These are phyloP conservation scores for Calocybe cyanea DNA, from an alignment of 768 basidiomycete genomes.

Conservation along the genomic window DNA sequence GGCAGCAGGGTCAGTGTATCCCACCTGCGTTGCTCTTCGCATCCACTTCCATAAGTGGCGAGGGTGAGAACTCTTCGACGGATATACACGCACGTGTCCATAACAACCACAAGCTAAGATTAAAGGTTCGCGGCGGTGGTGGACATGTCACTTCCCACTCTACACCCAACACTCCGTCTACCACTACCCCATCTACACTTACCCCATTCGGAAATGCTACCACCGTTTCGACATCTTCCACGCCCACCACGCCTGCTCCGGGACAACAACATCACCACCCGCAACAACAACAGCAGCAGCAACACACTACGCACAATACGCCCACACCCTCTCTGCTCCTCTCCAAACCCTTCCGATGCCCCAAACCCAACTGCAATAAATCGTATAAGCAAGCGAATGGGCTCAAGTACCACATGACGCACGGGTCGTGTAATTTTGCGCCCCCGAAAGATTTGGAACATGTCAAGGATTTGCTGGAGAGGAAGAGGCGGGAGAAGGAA, in stretches of 20 bases:
- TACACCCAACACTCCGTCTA: slow-evolving; percentile 18
- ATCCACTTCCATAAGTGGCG: slow-evolving; percentile 8
- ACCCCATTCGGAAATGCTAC: slow-evolving; percentile 5
- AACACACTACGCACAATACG: slow-evolving; percentile 16
- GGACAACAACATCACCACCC: slow-evolving; percentile 24
- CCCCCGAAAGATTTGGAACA: slow-evolving; percentile 83
- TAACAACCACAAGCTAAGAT: slow-evolving; percentile 17
- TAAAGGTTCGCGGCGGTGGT: slow-evolving; percentile 17
- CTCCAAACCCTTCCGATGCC: slow-evolving; percentile 88
- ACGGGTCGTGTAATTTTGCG: slow-evolving; percentile 90
- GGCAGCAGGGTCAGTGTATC: slow-evolving; percentile 14
- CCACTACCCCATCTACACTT: slow-evolving; percentile 16
- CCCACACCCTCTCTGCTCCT: slow-evolving; percentile 57
- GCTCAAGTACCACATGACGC: slow-evolving; percentile 91
- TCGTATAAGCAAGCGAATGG: slow-evolving; percentile 95
- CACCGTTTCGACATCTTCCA: slow-evolving; percentile 2
- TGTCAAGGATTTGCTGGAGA: slow-evolving; percentile 66
- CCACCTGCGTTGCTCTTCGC: slow-evolving; percentile 22
- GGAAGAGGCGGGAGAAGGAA: slow-evolving; percentile 42
- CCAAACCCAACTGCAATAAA: slow-evolving; percentile 94
- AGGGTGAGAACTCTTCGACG: slow-evolving; percentile 13
- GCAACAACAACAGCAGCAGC: too few relatives aligned
- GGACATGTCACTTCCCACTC: slow-evolving; percentile 11
- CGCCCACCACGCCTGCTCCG: slow-evolving; percentile 32
- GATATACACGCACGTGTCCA: neutral